phyloP scores from a whole-genome alignment of 1,139 yeast genomes.

The Trichomonascaceae sp. region DNA sequence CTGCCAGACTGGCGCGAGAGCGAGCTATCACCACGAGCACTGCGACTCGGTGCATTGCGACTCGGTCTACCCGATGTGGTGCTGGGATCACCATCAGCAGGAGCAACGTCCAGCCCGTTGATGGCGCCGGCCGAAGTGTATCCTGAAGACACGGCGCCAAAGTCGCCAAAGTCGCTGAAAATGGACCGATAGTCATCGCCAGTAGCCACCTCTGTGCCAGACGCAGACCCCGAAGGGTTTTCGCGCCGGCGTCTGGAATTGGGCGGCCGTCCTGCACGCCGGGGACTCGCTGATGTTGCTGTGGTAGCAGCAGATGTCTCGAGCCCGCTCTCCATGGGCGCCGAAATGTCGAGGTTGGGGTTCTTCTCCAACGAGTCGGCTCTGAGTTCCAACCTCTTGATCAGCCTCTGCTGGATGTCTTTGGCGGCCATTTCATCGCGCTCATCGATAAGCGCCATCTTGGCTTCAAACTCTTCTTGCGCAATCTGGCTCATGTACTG shows the following conservation, averaged over 20 bases:
- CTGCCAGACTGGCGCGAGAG: not conserved
- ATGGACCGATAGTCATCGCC: conserved; percentile 8
- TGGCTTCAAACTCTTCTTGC: conserved; percentile 62
- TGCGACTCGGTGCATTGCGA: conserved; percentile 1
- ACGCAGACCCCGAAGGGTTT: conserved; percentile 3
- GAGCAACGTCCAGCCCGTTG: no score
- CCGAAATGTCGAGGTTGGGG: conserved; percentile 3
- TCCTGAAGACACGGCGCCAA: conserved; percentile 7
- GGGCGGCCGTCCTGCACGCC: not conserved
- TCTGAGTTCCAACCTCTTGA: conserved; percentile 64
- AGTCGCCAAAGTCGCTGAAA: conserved; percentile 10
- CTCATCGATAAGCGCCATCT: conserved; percentile 55
- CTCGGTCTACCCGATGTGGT: conserved; percentile 4
- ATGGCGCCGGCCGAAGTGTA: conserved; percentile 5
- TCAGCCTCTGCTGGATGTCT: conserved; percentile 65
- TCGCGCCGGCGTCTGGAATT: conserved; percentile 1
- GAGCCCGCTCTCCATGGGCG: not conserved
- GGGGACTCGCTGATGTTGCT: not conserved
- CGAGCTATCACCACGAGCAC: conserved; percentile 3
- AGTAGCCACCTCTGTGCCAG: conserved; percentile 3
- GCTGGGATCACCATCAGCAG: no score
- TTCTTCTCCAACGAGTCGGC: conserved; percentile 51
- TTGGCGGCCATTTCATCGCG: conserved; percentile 69
- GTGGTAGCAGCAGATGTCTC: conserved; percentile 1
- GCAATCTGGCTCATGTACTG: conserved; percentile 69